Percentiles rank a stretch among this genome's conserved stretches.
Conservation (phyloP, 2,329 filamentous ascomycete genomes). For the Tolypocladium tundrense region DNA sequence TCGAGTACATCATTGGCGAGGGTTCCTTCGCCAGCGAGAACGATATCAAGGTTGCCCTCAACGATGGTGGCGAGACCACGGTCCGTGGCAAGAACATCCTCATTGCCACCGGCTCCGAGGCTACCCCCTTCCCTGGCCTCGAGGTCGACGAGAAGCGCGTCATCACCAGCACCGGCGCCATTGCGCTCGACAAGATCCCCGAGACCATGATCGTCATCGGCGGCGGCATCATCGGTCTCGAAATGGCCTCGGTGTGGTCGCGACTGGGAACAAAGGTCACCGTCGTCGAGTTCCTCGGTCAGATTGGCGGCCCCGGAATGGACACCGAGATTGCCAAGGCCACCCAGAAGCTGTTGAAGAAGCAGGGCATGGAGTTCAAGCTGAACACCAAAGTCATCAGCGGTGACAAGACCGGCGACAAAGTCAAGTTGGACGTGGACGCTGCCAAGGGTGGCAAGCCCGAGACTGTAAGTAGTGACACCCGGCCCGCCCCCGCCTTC, state of each 20-base stretch:
- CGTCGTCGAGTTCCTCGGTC: slow-evolving; percentile 89
- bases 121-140: slow-evolving; percentile 91
- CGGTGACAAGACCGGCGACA: slow-evolving; percentile 70
- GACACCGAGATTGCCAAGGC: slow-evolving; percentile 86
- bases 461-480: slow-evolving; percentile 57
- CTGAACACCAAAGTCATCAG: slow-evolving; percentile 87
- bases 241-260: slow-evolving; percentile 98
- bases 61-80: slow-evolving; percentile 83
- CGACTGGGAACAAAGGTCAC: slow-evolving; percentile 89
- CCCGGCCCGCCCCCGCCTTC: background rate
- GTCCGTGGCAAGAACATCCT: slow-evolving; percentile 93
- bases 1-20: slow-evolving; percentile 93
- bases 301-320: slow-evolving; percentile 98
- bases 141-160: slow-evolving; percentile 97
- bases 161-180: slow-evolving; percentile 89
- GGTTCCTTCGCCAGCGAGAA: slow-evolving; percentile 81
- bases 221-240: slow-evolving; percentile 95
- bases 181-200: slow-evolving; percentile 80
- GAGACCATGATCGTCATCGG: slow-evolving; percentile 97
- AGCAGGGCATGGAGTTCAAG: slow-evolving; percentile 98
- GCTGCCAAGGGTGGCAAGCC: slow-evolving; percentile 93
- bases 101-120: slow-evolving; percentile 91
- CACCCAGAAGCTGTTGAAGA: slow-evolving; percentile 83
- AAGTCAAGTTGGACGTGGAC: slow-evolving; percentile 75
- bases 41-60: slow-evolving; percentile 81